These are phyloP conservation scores for Aspergillus novofumigatus DNA, from an alignment of 2,329 filamentous ascomycete genomes.

Conservation along the genomic window DNA sequence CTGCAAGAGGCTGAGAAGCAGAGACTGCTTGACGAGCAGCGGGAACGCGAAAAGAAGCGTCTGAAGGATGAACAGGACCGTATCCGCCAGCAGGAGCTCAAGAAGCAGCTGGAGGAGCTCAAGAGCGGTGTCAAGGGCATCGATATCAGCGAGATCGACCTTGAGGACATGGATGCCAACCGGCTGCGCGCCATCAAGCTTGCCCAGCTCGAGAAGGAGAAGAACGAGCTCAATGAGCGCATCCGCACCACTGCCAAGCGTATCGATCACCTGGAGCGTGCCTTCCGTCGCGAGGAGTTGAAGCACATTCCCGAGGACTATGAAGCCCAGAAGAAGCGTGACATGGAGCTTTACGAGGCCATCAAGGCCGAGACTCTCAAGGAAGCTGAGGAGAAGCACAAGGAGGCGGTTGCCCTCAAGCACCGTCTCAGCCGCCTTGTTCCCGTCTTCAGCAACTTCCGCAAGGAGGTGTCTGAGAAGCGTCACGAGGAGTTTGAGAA, in stretches of 20 bases:
- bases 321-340: slow-evolving; percentile 71
- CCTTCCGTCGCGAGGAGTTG: slow-evolving; percentile 89
- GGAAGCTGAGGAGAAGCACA: slow-evolving; percentile 83
- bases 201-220: slow-evolving; percentile 93
- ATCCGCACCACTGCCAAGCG: slow-evolving; percentile 90
- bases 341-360: slow-evolving; percentile 75
- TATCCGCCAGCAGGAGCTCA: slow-evolving; percentile 87
- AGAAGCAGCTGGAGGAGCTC: slow-evolving; percentile 86
- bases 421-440: slow-evolving; percentile 84
- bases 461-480: slow-evolving; percentile 74
- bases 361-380: slow-evolving; percentile 72
- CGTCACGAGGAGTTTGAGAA: slow-evolving; percentile 95
- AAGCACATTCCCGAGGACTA: slow-evolving; percentile 90
- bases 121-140: slow-evolving; percentile 82
- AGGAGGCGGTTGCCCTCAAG: slow-evolving; percentile 88
- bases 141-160: slow-evolving; percentile 65
- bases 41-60: slow-evolving; percentile 81
- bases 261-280: slow-evolving; percentile 94
- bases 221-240: slow-evolving; percentile 90
- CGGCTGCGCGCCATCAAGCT: slow-evolving; percentile 92
- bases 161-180: slow-evolving; percentile 83
- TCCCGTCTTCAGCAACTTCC: slow-evolving; percentile 78
- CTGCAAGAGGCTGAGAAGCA: slow-evolving; percentile 85
- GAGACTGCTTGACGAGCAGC: slow-evolving; percentile 86
- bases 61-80: slow-evolving; percentile 83